Base-by-base conservation (phyloP, 78 protist species). In the Acrasis kona region DNA sequence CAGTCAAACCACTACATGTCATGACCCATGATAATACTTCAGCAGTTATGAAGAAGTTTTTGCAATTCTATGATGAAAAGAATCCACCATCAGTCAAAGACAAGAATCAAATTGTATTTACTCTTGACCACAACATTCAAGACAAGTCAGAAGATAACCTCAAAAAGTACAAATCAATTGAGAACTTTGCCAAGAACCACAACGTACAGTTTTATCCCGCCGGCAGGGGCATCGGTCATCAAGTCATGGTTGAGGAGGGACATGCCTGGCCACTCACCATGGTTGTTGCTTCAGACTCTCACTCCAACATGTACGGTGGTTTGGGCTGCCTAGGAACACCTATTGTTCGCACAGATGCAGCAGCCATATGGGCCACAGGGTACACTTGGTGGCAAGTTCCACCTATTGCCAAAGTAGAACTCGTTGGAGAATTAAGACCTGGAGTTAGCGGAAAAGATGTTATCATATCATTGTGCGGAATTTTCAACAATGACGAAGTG, bases 351-450 rank as follows among this genome's bases (percentile, higher is more conserved):
- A 87, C 91, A 1, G 91, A 87, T 32, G 91, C 91, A 1, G 91
- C 87, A 0, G 75, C 80, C 30, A 78, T 87, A 5, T 87, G 91
- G 91, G 87, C 87, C 28, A 78, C 85, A 2, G 78, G 74, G 19
- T 38, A 39, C 35, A 87, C 91, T 7, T 87, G 91, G 91, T 83
- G 87, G 91, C 83, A 75, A 65, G 84, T 87, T 19, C 89, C 89
- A 2, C 70, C 41, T 9, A 75, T 80, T 5, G 68, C 83, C 9
- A 1, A 2, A 1, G 83, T 75, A 5, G 70, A n/a, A 27, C 68
- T 75, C 28, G 31, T 28, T 4, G 84, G 84, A 10, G 2, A 57
- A 65, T 78, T 87, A 32, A 35, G 34, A 37, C 78, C 58, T 6
- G 91, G 91, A 1, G 84, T 80, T 27, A 79, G 85, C 3, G 85